These are phyloP conservation scores for Trametes sanguinea DNA, from an alignment of 768 basidiomycete genomes.

Conservation along the genomic window DNA sequence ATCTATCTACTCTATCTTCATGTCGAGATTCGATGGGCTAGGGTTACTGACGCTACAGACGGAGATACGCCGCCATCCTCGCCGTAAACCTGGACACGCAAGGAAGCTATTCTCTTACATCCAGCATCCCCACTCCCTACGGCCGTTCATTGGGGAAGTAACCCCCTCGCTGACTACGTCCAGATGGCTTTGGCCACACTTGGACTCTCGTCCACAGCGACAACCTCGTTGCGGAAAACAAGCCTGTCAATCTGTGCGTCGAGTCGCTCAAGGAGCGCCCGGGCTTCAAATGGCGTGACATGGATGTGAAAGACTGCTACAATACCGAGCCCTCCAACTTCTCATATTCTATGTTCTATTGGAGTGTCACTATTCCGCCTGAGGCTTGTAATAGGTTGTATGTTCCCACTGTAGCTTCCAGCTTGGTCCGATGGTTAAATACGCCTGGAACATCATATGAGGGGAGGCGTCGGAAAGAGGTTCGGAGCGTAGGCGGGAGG, in stretches of 20 bases:
- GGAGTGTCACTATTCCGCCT: too few species aligned
- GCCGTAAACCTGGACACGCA: background rate
- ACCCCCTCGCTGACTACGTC: background rate
- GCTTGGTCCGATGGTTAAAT: too few species aligned
- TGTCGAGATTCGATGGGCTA: too few species aligned
- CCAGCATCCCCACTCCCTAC: background rate
- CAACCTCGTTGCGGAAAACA: background rate
- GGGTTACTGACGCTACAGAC: background rate
- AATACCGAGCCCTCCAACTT: background rate
- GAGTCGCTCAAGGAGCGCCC: background rate
- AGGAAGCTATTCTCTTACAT: background rate
- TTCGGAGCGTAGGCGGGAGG: background rate
- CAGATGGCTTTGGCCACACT: background rate
- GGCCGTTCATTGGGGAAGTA: background rate
- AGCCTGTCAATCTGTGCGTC: background rate
- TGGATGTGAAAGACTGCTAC: background rate
- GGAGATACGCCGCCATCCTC: background rate
- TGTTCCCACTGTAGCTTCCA: too few species aligned
- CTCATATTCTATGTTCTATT: too few species aligned
- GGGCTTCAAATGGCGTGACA: slow-evolving; percentile 1
- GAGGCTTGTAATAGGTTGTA: too few species aligned
- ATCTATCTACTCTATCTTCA: too few species aligned
- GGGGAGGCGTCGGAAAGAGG: background rate
- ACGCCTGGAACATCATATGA: too few species aligned
- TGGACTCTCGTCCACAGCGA: slow-evolving; percentile 3